Evolutionary conservation across 2,329 filamentous ascomycete genomes (phyloP).

Genomic region (Canariomyces notabilis): DNA sequence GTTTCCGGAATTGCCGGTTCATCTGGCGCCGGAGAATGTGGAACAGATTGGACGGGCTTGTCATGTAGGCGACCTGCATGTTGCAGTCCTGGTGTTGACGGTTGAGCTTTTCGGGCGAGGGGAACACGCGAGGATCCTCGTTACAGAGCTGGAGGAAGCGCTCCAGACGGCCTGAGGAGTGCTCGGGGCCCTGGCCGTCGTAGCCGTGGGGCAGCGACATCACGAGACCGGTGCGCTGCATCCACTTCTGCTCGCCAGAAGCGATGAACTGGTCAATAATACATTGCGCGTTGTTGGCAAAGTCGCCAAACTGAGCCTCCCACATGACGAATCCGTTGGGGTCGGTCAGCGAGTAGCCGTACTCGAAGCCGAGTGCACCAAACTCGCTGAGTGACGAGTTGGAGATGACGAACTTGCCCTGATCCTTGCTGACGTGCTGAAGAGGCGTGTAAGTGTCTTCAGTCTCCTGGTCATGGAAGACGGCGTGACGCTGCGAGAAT

Average conservation of each 20-base stretch:
- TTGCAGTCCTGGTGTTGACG: conserved; percentile 99
- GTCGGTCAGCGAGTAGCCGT: conserved; percentile 95
- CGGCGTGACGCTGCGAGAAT: conserved; percentile 95
- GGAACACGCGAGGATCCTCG: conserved; percentile 93
- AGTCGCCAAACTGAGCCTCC: conserved; percentile 99
- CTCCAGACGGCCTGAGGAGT: conserved; percentile 95
- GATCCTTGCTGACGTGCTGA: conserved; percentile 81
- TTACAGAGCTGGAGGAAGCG: conserved; percentile 96
- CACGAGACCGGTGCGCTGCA: conserved; percentile 93
- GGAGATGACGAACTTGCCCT: conserved; percentile 92
- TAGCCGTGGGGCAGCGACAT: conserved; percentile 97
- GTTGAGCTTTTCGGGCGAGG: conserved; percentile 78
- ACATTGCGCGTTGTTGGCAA: conserved; percentile 98
- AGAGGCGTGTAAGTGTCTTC: conserved; percentile 91
- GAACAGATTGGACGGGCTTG: conserved; percentile 93
- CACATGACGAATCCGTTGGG: conserved; percentile 98
- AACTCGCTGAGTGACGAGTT: conserved; percentile 81
- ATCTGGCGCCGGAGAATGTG: conserved; percentile 95
- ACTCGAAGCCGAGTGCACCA: conserved; percentile 87
- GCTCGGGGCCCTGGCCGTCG: conserved; percentile 95
- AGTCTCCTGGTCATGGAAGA: conserved; percentile 94
- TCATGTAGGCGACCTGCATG: conserved; percentile 98
- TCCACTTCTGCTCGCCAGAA: conserved; percentile 97
- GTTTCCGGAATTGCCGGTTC: conserved; percentile 98
- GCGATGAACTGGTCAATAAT: conserved; percentile 99